phyloP scores from a whole-genome alignment of 78 protist genomes.

The Tieghemostelium lacteum region DNA sequence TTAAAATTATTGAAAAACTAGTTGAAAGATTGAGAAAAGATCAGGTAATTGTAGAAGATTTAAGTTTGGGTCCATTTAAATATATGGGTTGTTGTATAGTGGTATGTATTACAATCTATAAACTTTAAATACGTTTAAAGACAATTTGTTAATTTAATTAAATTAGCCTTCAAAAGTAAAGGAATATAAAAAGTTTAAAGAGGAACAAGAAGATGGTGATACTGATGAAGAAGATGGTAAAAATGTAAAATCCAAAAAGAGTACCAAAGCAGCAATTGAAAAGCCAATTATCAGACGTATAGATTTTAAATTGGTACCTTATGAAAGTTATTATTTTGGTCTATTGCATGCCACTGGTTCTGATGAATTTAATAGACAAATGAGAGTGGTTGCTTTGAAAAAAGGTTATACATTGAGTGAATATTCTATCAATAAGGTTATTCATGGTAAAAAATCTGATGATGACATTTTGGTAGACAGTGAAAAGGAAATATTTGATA shows the following conservation, averaged over 20 bases:
- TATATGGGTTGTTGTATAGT: slow-evolving; percentile 63
- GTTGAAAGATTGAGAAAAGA: slow-evolving; percentile 25
- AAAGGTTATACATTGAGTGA: slow-evolving; percentile 44
- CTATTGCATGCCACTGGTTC: slow-evolving; percentile 52
- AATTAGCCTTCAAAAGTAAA: background rate
- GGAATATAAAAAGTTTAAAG: background rate
- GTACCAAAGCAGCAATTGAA: background rate
- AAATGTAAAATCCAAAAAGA: background rate
- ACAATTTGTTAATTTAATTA: too few species aligned
- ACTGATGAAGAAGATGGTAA: background rate
- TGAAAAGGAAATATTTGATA: slow-evolving; percentile 51
- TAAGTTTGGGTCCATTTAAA: slow-evolving; percentile 57
- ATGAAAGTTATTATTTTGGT: slow-evolving; percentile 63
- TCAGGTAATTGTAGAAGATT: slow-evolving; percentile 31
- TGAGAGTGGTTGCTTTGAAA: slow-evolving; percentile 13
- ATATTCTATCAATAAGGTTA: slow-evolving; percentile 14
- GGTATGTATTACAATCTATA: background rate
- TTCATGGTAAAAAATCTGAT: background rate
- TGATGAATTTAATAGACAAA: slow-evolving; percentile 27
- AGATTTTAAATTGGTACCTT: slow-evolving; percentile 56
- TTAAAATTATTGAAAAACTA: slow-evolving; percentile 29
- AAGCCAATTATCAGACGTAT: slow-evolving; percentile 48
- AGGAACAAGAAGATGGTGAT: background rate
- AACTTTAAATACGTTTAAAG: too few species aligned
- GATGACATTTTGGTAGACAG: background rate